Base-by-base conservation (phyloP, 352 stramenopile genomes). In the Phytophthora macrochlamydospora region DNA sequence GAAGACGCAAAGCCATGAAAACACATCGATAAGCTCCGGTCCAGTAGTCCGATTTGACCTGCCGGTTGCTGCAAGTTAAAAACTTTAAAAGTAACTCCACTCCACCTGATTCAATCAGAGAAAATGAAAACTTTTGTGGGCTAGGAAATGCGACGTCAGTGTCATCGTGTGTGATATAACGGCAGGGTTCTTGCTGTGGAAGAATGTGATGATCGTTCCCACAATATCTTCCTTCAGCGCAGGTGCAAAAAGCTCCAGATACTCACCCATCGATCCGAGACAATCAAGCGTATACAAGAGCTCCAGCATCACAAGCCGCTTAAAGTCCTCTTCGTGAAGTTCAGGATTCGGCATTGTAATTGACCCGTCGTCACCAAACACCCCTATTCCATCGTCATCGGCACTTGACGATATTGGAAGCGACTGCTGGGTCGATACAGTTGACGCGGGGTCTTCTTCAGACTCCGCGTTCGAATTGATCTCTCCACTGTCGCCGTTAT, bases 11-110 rank as follows among this genome's bases (percentile, higher is more conserved):
- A 81, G 18, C 85, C 88, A 65, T 94, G 86, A 3, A 96, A 73
- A 63, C 88, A 96, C 86, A 96, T 94, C 0, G 85, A 93, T 1
- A 94, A 61, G 38, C 86, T 94, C 51, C 83, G 81, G 55, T 96
- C 85, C 13, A 94, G 57, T 1, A 91, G 29, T 2, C 81, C 82
- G 37, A 87, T 67, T 56, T 91, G 84, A 5, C 83, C 80, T 7
- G 63, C 69, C 18, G 72, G 70, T 52, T 94, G 79, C 30, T 91
- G 74, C 14, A 67, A 32, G 42, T 89, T 92, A 2, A 81, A 80
- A 3, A 85, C 77, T 2, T 73, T 68, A 95, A 91, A 14, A 94
- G 76, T 18, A 96, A 51, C 29, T 90, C 80, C 2, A 94, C 79
- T 11, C 88, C 88, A 1, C 86, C 88, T 8, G 75, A 67, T 54